Evolutionary conservation across 2,329 filamentous ascomycete genomes (phyloP).

Genomic region (Neophaeococcomyces aloes): DNA sequence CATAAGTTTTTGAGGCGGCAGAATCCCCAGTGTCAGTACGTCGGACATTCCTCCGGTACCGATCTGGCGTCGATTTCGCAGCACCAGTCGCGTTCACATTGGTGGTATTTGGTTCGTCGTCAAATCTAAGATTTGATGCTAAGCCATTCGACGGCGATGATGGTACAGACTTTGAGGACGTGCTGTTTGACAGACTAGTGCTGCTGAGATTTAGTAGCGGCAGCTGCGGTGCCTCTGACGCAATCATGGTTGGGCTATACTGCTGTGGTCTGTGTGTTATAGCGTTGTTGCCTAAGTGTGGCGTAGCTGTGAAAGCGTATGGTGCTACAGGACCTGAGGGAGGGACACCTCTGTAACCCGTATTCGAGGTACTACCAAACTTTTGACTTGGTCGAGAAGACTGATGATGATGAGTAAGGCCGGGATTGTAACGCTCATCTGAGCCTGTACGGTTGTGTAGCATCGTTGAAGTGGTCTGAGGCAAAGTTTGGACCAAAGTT

Average conservation of each 20-base stretch:
- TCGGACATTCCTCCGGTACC: slow-evolving; percentile 63
- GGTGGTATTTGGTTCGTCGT: background rate
- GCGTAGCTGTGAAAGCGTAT: slow-evolving; percentile 66
- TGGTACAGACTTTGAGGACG: background rate
- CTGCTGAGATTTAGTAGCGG: slow-evolving; percentile 2
- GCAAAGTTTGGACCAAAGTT: slow-evolving; percentile 71
- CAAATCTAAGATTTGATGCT: background rate
- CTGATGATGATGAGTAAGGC: slow-evolving; percentile 33
- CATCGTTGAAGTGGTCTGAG: slow-evolving; percentile 64
- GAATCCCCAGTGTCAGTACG: slow-evolving; percentile 39
- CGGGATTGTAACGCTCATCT: slow-evolving; percentile 44
- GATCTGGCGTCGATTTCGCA: slow-evolving; percentile 63
- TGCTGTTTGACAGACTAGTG: slow-evolving; percentile 3
- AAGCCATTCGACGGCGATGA: slow-evolving; percentile 1
- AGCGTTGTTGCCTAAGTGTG: slow-evolving; percentile 45
- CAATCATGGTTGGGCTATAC: slow-evolving; percentile 1
- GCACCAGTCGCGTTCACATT: slow-evolving; percentile 29
- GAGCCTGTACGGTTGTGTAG: slow-evolving; percentile 63
- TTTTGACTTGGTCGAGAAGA: slow-evolving; percentile 31
- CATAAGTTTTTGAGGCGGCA: slow-evolving; percentile 9
- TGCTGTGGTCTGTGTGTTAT: slow-evolving; percentile 36
- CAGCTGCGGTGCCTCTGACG: slow-evolving; percentile 5
- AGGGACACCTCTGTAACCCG: slow-evolving; percentile 45
- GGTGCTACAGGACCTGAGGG: slow-evolving; percentile 58
- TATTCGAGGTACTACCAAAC: slow-evolving; percentile 32